phyloP scores from a whole-genome alignment of 345 rosid species.

The Dovyalis caffra region DNA sequence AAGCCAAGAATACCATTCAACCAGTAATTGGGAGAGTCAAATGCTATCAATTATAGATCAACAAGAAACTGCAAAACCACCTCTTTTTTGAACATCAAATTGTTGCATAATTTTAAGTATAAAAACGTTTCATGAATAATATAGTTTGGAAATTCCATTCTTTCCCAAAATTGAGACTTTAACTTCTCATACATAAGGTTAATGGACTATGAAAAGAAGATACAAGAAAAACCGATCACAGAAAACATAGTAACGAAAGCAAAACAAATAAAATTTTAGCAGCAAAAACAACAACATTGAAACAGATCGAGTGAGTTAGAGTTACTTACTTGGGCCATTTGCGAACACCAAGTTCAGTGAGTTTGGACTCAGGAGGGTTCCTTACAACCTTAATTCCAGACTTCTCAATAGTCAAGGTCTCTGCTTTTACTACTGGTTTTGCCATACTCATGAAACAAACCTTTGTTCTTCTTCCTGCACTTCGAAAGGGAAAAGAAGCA shows the following conservation, averaged over 20 bases:
- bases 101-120: neutral
- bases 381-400: conserved; percentile 60
- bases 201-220: neutral
- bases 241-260: too few species aligned
- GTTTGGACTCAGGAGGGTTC: conserved; percentile 75
- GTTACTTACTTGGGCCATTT: conserved; percentile 69
- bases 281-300: neutral
- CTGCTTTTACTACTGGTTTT: conserved; percentile 37
- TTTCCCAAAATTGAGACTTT: neutral
- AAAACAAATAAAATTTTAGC: neutral
- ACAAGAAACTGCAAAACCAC: neutral
- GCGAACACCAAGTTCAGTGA: conserved; percentile 69
- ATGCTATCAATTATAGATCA: neutral
- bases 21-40: neutral
- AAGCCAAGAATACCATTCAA: too few species aligned
- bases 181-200: neutral
- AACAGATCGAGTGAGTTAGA: neutral
- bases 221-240: too few species aligned
- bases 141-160: neutral
- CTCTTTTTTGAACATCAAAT: neutral
- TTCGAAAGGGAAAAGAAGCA: neutral
- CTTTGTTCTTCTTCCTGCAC: neutral
- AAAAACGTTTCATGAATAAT: neutral
- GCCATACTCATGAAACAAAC: conserved; percentile 6
- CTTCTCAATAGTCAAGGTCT: conserved; percentile 63